Conservation (phyloP, 1,139 yeast species). For the Blastobotrys buckinghamii region DNA sequence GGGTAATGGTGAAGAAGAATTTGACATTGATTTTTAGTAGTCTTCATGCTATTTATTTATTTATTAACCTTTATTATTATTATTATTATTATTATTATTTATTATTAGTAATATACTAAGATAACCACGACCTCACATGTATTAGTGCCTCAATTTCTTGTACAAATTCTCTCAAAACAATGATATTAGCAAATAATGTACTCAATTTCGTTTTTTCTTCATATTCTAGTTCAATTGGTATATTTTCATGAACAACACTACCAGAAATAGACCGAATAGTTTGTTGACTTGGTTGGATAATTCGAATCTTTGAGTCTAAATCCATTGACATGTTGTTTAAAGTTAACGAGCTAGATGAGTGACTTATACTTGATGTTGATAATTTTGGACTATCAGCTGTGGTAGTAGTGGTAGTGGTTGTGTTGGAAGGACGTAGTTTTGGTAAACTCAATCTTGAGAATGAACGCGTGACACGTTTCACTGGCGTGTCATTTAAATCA, state of each 20-base stretch:
- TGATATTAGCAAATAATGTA: constrained; percentile 22
- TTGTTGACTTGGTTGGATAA: constrained; percentile 5
- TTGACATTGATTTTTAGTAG: constrained; percentile 12
- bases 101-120: no score
- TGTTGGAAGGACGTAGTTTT: neutral
- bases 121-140: constrained; percentile 23
- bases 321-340: neutral
- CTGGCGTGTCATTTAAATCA: neutral
- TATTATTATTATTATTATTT: neutral
- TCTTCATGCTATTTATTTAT: neutral
- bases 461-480: constrained; percentile 3
- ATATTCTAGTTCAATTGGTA: neutral
- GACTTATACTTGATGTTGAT: neutral
- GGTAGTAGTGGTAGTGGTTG: neutral
- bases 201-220: constrained; percentile 9
- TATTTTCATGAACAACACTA: neutral
- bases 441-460: constrained; percentile 7
- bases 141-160: constrained; percentile 26
- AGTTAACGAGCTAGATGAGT: neutral
- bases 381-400: neutral
- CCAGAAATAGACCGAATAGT: constrained; percentile 2
- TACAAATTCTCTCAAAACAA: constrained; percentile 24
- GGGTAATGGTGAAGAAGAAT: constrained; percentile 6
- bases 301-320: constrained; percentile 1
- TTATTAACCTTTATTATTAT: neutral